A percentile compares a stretch with the other conserved stretches of the same genome.
Evolutionary conservation across 768 basidiomycete genomes (phyloP).

Genomic region (Paxillus ammoniavirescens): DNA sequence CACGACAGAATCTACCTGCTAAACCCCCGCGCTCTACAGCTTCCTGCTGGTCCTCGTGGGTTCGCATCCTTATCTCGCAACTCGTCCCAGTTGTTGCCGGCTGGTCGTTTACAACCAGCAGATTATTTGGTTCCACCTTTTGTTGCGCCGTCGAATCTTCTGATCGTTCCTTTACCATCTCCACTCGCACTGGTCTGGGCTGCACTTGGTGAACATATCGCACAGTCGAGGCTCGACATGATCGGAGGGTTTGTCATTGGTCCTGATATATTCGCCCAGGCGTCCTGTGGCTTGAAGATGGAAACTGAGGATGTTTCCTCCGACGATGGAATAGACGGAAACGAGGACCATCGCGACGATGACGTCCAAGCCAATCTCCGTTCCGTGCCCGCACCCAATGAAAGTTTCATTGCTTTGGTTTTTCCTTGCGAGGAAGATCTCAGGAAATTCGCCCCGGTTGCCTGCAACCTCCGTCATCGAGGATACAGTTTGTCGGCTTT

Average conservation of each 20-base stretch:
- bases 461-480: slow-evolving; percentile 34
- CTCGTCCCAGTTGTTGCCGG: slow-evolving; percentile 32
- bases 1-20: slow-evolving; percentile 40
- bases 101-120: slow-evolving; percentile 36
- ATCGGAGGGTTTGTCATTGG: slow-evolving; percentile 40
- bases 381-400: slow-evolving; percentile 1
- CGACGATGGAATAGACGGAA: background rate
- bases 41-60: slow-evolving; percentile 45
- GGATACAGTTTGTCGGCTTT: slow-evolving; percentile 32
- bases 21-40: slow-evolving; percentile 33
- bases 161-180: slow-evolving; percentile 21
- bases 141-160: slow-evolving; percentile 37
- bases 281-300: background rate
- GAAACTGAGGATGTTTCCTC: background rate
- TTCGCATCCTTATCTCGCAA: slow-evolving; percentile 21
- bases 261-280: slow-evolving; percentile 2
- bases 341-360: background rate
- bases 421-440: slow-evolving; percentile 38
- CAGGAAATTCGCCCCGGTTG: slow-evolving; percentile 27
- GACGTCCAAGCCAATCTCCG: background rate
- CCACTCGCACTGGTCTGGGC: slow-evolving; percentile 25
- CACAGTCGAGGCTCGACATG: slow-evolving; percentile 27
- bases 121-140: slow-evolving; percentile 63
- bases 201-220: slow-evolving; percentile 21
- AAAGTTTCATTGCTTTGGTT: slow-evolving; percentile 33